Base-by-base conservation (phyloP, 2,329 filamentous ascomycete genomes). In the Emergomyces pasteurianus region DNA sequence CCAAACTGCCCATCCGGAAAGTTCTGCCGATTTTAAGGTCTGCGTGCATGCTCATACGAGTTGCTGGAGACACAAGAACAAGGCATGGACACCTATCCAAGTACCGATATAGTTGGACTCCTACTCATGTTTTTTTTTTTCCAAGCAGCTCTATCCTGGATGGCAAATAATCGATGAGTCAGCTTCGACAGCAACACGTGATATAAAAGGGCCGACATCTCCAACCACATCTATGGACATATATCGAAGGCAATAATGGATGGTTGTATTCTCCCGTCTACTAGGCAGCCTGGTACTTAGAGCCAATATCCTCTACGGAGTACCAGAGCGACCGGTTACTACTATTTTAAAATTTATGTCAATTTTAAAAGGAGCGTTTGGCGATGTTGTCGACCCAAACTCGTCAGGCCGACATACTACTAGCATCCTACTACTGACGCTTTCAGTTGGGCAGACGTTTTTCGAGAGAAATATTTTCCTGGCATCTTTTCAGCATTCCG, bases 1-100 rank as follows among this genome's bases (percentile, higher is more conserved):
- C 72, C 63, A 66, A 67, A 53, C 58, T 58, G n/a, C 18, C 53
- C 55, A 61, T 58, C 9, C 43, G n/a, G 59, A 23, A 43, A 40
- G 23, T 46, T 46, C 26, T 57, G 55, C 31, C 23, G 7, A 21
- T 31, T 1, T 34, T 46, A 43, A 12, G 18, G 18, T 40, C 40
- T 31, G 38, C 2, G 38, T 26, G 16, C 38, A 57, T 43, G 40
- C 55, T 55, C 31, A 21, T 23, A 38, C n/a, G 34, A 23, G 21
- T 21, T 23, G 6, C 34, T 26, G 7, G 31, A 36, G 6, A 36
- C 28, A 12, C 34, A 40, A 23, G 10, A 18, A 16, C 12, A 6
- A 21, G 18, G 31, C 50, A 36, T 53, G n/a, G n/a, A 55, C 34
- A 26, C 34, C 12, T 55, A 50, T 50, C 47, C 10, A 21, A 26